Evolutionary conservation across 2,329 filamentous ascomycete genomes (phyloP), one percentile per base, ranked within the genome.

Genomic region (Aspergillus uvarum): DNA sequence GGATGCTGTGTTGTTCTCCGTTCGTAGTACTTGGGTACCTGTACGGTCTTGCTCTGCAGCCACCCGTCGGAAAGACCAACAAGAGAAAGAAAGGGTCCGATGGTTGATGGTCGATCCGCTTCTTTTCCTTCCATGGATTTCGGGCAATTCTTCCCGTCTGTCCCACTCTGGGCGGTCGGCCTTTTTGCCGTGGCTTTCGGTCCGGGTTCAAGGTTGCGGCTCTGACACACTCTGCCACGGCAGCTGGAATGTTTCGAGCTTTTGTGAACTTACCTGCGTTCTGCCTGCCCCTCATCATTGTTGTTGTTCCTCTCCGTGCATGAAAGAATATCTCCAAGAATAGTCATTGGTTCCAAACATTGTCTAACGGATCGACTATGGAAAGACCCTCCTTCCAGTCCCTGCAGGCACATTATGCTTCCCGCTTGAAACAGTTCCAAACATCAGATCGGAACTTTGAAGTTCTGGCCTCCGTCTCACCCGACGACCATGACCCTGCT

Each of bases 341-440:
- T 44, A 44, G 14, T 2, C 12, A 2, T 8, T 16, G 38, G 38
- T 5, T 44, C 38, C 38, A 44, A 19, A 19, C 38, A 19, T 44
- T 16, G n/a, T 7, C 16, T 21, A 55, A 31, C 53, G 3, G 11
- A 12, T 24, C 21, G 32, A 56, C 21, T 38, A 62, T 61, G 56
- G 58, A 61, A 42, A 53, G 54, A 48, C 51, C 59, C 56, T 68
- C 71, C 2, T 65, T 70, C 47, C 68, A 68, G 54, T 47, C 68
- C 4, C 70, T 80, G 14, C 73, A 77, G 38, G 62, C 72, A 3
- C 70, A 73, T 26, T 77, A 83, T 47, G 68, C 70, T 44, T 68
- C 72, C 3, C 71, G 78, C 1, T 65, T 83, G 42, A 78, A 79
- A 63, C 65, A 68, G 16, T 83, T 83, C 63, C 71, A 76, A 47